Percentiles rank a stretch among this genome's conserved stretches.
These are phyloP conservation scores for Schwanniomyces pseudopolymorphus DNA, from an alignment of 805 yeast species.

Conservation along the genomic window DNA sequence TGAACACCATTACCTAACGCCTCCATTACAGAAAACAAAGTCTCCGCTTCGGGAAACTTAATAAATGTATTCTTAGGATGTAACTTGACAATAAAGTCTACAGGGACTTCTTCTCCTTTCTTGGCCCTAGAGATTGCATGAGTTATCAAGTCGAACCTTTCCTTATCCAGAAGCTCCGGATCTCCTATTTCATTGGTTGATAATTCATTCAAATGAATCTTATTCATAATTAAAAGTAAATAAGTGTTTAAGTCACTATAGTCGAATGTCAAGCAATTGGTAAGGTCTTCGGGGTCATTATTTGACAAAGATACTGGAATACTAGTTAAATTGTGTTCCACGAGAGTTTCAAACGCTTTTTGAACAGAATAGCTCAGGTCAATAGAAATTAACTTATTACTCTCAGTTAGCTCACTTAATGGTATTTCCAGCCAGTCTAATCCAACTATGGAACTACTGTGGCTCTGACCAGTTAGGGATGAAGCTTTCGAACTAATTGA, in stretches of 20 bases:
- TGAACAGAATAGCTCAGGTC: conserved; percentile 73
- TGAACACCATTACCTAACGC: conserved; percentile 95
- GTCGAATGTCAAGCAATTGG: conserved; percentile 80
- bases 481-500: conserved; percentile 26
- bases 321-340: conserved; percentile 73
- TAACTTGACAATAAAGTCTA: conserved; percentile 78
- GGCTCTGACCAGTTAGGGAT: conserved; percentile 12
- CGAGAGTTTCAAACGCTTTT: conserved; percentile 79
- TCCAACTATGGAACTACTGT: conserved; percentile 8
- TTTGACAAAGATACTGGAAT: conserved; percentile 65
- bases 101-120: conserved; percentile 87
- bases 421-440: conserved; percentile 73
- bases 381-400: conserved; percentile 71
- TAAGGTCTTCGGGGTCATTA: conserved; percentile 49
- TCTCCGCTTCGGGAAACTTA: conserved; percentile 67
- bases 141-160: conserved; percentile 40
- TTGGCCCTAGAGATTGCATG: conserved; percentile 62
- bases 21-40: conserved; percentile 74
- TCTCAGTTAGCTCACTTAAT: conserved; percentile 72
- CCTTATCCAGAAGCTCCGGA: conserved; percentile 21
- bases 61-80: conserved; percentile 88
- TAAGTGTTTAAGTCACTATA: conserved; percentile 89
- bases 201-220: conserved; percentile 44
- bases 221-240: conserved; percentile 79
- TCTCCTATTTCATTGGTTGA: conserved; percentile 26